Base-by-base conservation (phyloP, 2,329 filamentous ascomycete species). In the Westerdykella sp. region DNA sequence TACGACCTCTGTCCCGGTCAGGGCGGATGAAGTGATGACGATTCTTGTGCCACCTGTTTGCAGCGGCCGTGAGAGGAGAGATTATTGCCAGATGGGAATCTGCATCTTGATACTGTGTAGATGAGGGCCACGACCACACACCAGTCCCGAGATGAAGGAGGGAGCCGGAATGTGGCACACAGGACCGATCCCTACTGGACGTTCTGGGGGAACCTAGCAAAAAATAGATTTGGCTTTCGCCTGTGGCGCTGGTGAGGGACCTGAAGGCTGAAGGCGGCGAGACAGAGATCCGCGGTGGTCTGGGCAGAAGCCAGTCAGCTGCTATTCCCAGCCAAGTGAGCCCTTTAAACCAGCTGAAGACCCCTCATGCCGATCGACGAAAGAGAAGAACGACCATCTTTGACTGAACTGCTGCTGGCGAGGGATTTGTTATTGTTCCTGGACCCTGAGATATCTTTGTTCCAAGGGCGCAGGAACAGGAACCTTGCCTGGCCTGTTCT, bases 211-310 rank as follows among this genome's bases (percentile, higher is more conserved):
- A 36, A 34, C 44, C 44, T 35, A 40, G 42, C 39, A 43, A 25
- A 35, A 48, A 48, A 53, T 50, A 52, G 47, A 52, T 46, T 43
- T 23, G 39, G 22, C 21, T 38, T 38, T 34, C 30, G 25, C 25
- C 41, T 40, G 48, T 39, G 42, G 45, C 44, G 39, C 41, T 14
- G 13, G 22, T 16, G 23, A 18, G 28, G 37, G 6, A 30, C 25
- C 34, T 21, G 23, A 25, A 44, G 31, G 11, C 18, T 21, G 32
- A 30, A 32, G 15, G 12, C 40, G 9, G 15, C 2, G n/a, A 14
- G 34, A 23, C 35, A 22, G 37, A 43, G 22, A 28, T 16, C 32
- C 13, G 39, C 25, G 25, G 11, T 14, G 22, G 40, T 25, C 28
- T 34, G 31, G 6, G 14, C 31, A 16, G 39, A 13, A 35, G 39